These are phyloP conservation scores for Naganishia sp. DNA, from an alignment of 1,284 basidiomycete species.

Conservation along the genomic window DNA sequence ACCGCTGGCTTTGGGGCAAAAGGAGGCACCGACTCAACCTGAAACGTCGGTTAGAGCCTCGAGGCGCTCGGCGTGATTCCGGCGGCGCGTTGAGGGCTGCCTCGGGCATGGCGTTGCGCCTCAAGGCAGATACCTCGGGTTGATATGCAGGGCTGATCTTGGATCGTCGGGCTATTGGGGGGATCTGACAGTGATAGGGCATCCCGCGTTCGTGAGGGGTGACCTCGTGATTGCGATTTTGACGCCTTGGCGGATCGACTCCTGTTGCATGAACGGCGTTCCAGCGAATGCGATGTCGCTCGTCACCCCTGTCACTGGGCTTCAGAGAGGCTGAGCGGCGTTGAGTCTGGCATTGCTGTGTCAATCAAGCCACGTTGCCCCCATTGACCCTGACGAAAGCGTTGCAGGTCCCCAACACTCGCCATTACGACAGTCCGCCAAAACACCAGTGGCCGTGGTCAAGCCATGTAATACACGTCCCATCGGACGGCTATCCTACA, in stretches of 20 bases:
- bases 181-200: not conserved
- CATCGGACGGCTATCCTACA: slow-evolving; percentile 3
- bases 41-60: slow-evolving; percentile 1
- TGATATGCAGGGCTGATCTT: too few relatives aligned
- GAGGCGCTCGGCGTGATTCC: not conserved
- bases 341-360: too few relatives aligned
- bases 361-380: too few relatives aligned
- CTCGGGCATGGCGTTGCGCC: not conserved
- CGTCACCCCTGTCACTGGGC: not conserved
- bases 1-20: too few relatives aligned
- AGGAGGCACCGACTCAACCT: not conserved
- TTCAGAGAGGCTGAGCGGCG: too few relatives aligned
- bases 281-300: not conserved
- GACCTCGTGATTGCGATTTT: not conserved
- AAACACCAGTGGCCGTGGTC: too few relatives aligned
- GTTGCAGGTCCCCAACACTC: too few relatives aligned
- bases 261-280: too few relatives aligned
- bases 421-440: too few relatives aligned
- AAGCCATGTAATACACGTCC: slow-evolving; percentile 15
- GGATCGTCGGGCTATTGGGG: not conserved
- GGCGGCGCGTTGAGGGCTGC: too few relatives aligned
- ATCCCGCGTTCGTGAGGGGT: not conserved
- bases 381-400: too few relatives aligned
- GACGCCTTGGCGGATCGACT: too few relatives aligned
- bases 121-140: not conserved